Conservation (phyloP, 2,329 filamentous ascomycete genomes). For the Xylaria multiplex region DNA sequence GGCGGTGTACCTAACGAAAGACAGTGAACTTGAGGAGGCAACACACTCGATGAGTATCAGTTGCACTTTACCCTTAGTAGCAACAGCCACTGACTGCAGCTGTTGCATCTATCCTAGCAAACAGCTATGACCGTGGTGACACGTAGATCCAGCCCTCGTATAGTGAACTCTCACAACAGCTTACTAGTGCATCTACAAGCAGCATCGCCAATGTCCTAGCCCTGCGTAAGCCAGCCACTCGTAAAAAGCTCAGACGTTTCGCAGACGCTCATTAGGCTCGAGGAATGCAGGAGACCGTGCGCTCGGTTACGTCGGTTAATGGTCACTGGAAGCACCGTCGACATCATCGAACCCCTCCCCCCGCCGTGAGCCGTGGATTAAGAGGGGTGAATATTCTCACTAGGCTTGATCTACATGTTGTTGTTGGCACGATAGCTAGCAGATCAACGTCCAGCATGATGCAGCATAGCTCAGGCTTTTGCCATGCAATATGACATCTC, state of each 20-base stretch:
- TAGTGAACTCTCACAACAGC: neutral
- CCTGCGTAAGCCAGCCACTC: neutral
- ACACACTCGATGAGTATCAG: neutral
- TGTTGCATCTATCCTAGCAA: neutral
- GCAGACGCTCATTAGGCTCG: neutral
- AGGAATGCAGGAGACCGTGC: constrained; percentile 7
- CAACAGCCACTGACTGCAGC: no score
- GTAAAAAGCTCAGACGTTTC: neutral
- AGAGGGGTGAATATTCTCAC: neutral
- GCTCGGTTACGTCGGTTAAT: constrained; percentile 1
- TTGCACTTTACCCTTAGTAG: no score
- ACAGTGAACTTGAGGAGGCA: neutral
- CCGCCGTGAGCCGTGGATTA: neutral
- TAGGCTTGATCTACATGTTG: neutral
- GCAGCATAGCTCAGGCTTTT: no score
- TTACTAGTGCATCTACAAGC: neutral
- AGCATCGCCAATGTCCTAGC: neutral
- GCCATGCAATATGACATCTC: no score
- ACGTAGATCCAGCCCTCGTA: neutral
- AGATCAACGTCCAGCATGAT: no score
- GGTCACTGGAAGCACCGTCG: neutral
- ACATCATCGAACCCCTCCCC: no score
- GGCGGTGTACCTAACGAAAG: neutral
- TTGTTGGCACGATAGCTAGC: no score
- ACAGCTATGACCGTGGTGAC: neutral